Base-by-base conservation (phyloP, 1,284 basidiomycete genomes). In the Coniophora puteana region DNA sequence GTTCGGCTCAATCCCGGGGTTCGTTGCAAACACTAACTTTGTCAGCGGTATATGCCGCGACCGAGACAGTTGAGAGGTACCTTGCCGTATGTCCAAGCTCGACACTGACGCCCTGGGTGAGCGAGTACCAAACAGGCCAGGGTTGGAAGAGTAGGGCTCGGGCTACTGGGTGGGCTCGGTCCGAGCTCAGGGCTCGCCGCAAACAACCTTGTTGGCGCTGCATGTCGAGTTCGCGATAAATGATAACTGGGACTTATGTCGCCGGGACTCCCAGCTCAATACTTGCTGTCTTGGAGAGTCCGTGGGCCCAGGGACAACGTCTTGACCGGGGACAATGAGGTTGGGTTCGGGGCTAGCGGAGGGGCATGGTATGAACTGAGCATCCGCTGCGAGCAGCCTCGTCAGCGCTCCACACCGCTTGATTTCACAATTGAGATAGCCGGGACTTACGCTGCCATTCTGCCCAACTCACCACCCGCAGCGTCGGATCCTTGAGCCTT, bases 381-480 rank as follows among this genome's bases (percentile, higher is more conserved):
- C 68, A 53, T 78, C 67, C 22, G 80, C 78, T 77, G 50, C 38
- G 23, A 42, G 41, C 36, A 41, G n/a, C n/a, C n/a, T n/a, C n/a
- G n/a, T n/a, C n/a, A n/a, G n/a, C n/a, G 33, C 23, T 22, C n/a
- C 39, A 47, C 48, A 8, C 52, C 36, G 24, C 32, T 18, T 22
- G 40, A 46, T 41, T n/a, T n/a, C n/a, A n/a, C n/a, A n/a, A n/a
- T n/a, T n/a, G n/a, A n/a, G n/a, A n/a, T n/a, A 37, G 3, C 25
- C n/a, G n/a, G 45, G 46, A 69, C 81, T 66, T 52, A 87, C 83
- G 82, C 61, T 73, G 78, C 83, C 84, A 87, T 33, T 76, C 76
- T 30, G 69, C 70, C 82, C 83, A 83, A 5, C 76, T 77, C 25
- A 55, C 55, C 16, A 61, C 58, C 53, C 67, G 68, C 44, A 51